Conservation (phyloP, 2,329 filamentous ascomycete species). For the Exophiala aquamarina region DNA sequence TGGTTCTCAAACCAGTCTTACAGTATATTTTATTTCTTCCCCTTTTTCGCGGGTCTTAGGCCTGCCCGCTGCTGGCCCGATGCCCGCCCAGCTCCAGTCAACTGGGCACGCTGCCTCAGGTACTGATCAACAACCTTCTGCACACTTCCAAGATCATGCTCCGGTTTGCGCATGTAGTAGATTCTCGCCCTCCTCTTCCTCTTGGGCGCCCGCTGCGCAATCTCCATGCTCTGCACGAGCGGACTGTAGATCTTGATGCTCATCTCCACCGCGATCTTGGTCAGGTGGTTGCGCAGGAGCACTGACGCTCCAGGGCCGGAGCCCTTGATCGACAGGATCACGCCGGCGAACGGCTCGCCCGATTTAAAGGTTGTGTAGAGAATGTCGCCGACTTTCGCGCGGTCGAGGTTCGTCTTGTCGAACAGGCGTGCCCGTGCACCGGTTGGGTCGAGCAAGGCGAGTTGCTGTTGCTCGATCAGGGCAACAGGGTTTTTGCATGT, state of each 20-base stretch:
- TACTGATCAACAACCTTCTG: conserved; percentile 74
- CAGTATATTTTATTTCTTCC: conserved; percentile 20
- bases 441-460: conserved; percentile 76
- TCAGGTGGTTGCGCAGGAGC: conserved; percentile 80
- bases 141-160: conserved; percentile 84
- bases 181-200: conserved; percentile 81
- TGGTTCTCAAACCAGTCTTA: too few species aligned
- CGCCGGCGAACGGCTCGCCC: conserved; percentile 86
- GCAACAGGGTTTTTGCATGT: conserved; percentile 63
- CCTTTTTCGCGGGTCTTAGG: conserved; percentile 16
- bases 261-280: conserved; percentile 89
- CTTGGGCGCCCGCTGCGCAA: conserved; percentile 83
- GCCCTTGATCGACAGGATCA: conserved; percentile 81
- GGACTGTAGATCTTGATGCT: conserved; percentile 96
- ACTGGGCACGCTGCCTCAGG: conserved; percentile 52
- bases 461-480: conserved; percentile 66
- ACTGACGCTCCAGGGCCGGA: conserved; percentile 88
- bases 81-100: conserved; percentile 34
- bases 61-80: conserved; percentile 7
- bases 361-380: conserved; percentile 83
- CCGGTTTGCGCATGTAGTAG: conserved; percentile 83
- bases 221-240: conserved; percentile 84
- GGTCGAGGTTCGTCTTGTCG: conserved; percentile 69
- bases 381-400: conserved; percentile 82
- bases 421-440: conserved; percentile 82